phyloP scores from a whole-genome alignment of 345 rosid genomes.

The Adansonia digitata region DNA sequence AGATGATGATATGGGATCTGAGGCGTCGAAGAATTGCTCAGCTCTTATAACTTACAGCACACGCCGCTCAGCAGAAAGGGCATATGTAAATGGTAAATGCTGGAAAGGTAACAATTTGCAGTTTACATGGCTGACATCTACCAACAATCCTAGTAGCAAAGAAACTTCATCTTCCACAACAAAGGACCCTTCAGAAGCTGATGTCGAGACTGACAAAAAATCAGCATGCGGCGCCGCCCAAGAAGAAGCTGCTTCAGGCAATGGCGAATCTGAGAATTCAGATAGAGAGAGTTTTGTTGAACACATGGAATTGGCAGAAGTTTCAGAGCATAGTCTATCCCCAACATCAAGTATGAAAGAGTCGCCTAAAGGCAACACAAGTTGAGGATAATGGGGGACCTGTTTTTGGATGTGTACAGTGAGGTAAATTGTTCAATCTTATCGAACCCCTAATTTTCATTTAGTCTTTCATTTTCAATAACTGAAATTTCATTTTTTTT shows the following conservation, averaged over 20 bases:
- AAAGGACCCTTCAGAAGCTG: conserved; percentile 22
- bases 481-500: conserved; percentile 24
- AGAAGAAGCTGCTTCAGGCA: conserved; percentile 36
- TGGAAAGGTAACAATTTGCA: conserved; percentile 76
- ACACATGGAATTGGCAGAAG: conserved; percentile 28
- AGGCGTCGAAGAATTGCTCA: conserved; percentile 34
- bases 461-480: conserved; percentile 13
- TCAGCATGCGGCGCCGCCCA: conserved; percentile 7
- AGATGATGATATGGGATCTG: conserved; percentile 28
- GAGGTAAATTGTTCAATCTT: conserved; percentile 44
- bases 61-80: conserved; percentile 73
- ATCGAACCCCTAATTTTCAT: conserved; percentile 25
- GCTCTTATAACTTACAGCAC: conserved; percentile 52
- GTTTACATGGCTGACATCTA: conserved; percentile 58
- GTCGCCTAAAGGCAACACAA: conserved; percentile 15
- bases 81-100: conserved; percentile 68
- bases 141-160: conserved; percentile 22
- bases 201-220: conserved; percentile 30
- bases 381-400: conserved; percentile 22
- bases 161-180: conserved; percentile 26
- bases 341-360: conserved; percentile 21
- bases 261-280: conserved; percentile 34
- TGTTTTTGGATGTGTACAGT: conserved; percentile 51
- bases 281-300: conserved; percentile 28
- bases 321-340: conserved; percentile 26